Percentiles rank a stretch among this genome's conserved stretches.
These are phyloP conservation scores for Aspergillus campestris DNA, from an alignment of 495 filamentous ascomycete genomes.

Conservation along the genomic window DNA sequence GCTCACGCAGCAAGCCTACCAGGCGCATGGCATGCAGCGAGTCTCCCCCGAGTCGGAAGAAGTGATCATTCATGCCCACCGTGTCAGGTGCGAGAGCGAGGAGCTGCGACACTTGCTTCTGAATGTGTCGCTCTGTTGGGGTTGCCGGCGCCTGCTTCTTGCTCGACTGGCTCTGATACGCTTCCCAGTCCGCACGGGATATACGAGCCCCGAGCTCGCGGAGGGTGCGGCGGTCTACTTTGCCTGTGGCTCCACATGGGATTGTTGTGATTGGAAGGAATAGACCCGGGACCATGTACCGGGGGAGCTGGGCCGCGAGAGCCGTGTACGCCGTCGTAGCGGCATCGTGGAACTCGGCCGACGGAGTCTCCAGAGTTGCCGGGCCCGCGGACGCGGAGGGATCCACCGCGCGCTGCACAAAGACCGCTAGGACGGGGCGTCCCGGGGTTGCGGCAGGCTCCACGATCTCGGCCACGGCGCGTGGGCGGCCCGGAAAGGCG, in stretches of 20 bases:
- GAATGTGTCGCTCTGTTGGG: not conserved
- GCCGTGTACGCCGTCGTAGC: not conserved
- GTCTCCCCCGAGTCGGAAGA: constrained; percentile 7
- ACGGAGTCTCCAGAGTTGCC: not conserved
- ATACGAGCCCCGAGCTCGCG: not conserved
- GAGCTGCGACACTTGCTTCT: not conserved
- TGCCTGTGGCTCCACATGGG: not conserved
- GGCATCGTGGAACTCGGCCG: not conserved
- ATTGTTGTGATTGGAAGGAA: not conserved
- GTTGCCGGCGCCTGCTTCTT: not conserved
- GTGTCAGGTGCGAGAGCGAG: not conserved
- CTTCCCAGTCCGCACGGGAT: not conserved
- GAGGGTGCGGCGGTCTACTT: not conserved
- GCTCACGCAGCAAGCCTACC: not conserved
- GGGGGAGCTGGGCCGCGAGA: not conserved
- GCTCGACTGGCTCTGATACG: not conserved
- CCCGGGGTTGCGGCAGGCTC: not conserved
- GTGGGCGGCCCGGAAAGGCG: not conserved
- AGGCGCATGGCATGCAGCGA: constrained; percentile 6
- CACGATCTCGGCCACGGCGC: not conserved
- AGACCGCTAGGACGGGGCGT: not conserved
- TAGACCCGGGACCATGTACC: not conserved
- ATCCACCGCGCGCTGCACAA: not conserved
- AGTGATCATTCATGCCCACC: not conserved
- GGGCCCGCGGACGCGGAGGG: too few species aligned